Base-by-base conservation (phyloP, 768 basidiomycete genomes). In the Rhizopogon vesiculosus region DNA sequence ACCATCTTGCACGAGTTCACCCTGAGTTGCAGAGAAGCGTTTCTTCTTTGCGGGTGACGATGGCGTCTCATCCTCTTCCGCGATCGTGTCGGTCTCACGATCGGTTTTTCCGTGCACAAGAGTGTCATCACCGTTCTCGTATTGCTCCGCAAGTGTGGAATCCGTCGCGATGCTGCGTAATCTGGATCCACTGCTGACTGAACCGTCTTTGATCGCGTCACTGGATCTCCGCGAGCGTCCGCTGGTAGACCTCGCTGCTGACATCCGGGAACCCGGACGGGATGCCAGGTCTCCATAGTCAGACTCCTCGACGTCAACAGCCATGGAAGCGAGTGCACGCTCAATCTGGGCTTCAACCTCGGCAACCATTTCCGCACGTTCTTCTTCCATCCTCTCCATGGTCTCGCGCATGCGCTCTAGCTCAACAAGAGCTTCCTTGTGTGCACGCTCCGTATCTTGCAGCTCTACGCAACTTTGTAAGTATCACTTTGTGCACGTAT, bases 331-430 rank as follows among this genome's bases (percentile, higher is more conserved):
- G 49, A 93, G 77, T 0, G 92, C 91, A 55, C 87, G 80, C 69
- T 93, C 91, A 63, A 93, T 93, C 74, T 93, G 91, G 28, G 88
- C 89, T 66, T 93, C 91, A 22, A 93, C 91, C 72, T 93, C 91
- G n/a, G 89, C 90, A 42, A 93, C 86, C 91, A 92, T 91, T 64
- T 87, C 87, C 51, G 86, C 83, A 59, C 91, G 89, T 72, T 89
- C 92, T 64, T 83, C 74, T 67, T 93, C 91, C 91, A 93, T 92
- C 65, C 73, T 83, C 43, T 91, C 89, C 89, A 93, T 93, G 4
- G 82, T 83, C 8, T 83, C 79, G 59, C 83, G 83, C 94, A 97
- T 96, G 59, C 78, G 77, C 60, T 89, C 82, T 43, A 96, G 77
- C 71, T 97, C 93, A n/a, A 76, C 52, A 67, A 87, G 74, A 5